Percentiles rank a stretch among this genome's conserved stretches.
Evolutionary conservation across 805 yeast species (phyloP).

Genomic region (Metschnikowia bowlesiae): DNA sequence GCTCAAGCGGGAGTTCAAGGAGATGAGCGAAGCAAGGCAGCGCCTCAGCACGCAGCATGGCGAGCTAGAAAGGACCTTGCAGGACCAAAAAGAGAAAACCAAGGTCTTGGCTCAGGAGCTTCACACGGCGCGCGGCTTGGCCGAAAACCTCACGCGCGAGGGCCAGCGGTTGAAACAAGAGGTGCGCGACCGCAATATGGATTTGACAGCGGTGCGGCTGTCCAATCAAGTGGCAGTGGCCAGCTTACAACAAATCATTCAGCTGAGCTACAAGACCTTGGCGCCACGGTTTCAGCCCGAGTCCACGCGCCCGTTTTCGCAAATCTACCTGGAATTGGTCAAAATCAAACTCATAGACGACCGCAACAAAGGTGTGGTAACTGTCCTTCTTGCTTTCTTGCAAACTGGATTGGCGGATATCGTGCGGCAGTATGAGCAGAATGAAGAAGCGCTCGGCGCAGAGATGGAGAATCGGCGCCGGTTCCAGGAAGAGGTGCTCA

Average conservation of each 20-base stretch:
- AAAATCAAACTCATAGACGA: conserved; percentile 2
- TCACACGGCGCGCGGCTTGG: background rate
- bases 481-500: conserved; percentile 14
- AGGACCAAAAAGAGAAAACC: background rate
- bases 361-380: conserved; percentile 1
- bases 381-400: conserved; percentile 9
- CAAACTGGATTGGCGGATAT: conserved; percentile 9
- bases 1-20: conserved; percentile 2
- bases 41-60: background rate
- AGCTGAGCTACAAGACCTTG: conserved; percentile 10
- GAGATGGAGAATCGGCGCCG: conserved; percentile 11
- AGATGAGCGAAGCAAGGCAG: conserved; percentile 1
- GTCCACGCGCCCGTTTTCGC: conserved; percentile 11
- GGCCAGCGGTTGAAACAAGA: background rate
- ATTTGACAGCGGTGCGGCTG: conserved; percentile 1
- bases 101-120: background rate
- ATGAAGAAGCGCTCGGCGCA: conserved; percentile 10
- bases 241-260: conserved; percentile 6
- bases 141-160: background rate
- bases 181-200: background rate
- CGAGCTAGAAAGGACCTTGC: background rate
- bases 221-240: conserved; percentile 12
- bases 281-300: conserved; percentile 11
- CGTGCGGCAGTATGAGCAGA: conserved; percentile 8
- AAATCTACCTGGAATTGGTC: conserved; percentile 7